Evolutionary conservation across 2,329 filamentous ascomycete genomes (phyloP), one percentile per base, ranked within the genome.

Genomic region (Arthrobotrys musiformis): DNA sequence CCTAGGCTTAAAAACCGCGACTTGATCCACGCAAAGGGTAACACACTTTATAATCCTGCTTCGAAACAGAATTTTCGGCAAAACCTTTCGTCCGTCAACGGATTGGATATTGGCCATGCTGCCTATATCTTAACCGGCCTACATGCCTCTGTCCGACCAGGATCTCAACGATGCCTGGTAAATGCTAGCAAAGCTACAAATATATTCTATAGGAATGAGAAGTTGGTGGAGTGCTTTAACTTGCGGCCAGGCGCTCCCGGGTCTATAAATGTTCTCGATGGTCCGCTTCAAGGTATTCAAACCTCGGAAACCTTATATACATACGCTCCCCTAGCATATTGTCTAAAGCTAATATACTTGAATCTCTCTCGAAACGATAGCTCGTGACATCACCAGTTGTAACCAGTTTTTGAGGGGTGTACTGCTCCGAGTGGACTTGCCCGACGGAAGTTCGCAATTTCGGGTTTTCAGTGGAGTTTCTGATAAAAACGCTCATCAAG

Each of bases 121-220:
- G 44, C 40, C n/a, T 17, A 64, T n/a, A 15, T 76, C 0, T 13
- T 76, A 3, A 37, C 61, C 11, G 79, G 79, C 0, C 79, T 78
- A 33, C 80, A 79, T 37, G 80, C 80, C 1, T 80, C 79, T 13
- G 87, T 89, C 30, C 87, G 90, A 4, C 86, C 88, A 1, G 86
- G 88, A 1, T 87, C 88, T 13, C 86, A 85, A 42, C 85, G 89
- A 2, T 83, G 91, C 3, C 81, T 91, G 0, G 81, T 91, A 11
- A 91, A 91, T 70, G 83, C 91, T 2, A 90, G 91, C 72, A 88
- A 90, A 26, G 88, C 88, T 7, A 87, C 87, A 50, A 85, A 86
- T 1, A 88, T 88, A 0, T 90, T 89, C 80, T 89, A 89, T 82
- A 84, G 79, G 84, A 1, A 84, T n/a, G 19, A 0, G 1, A 3